Percentiles rank a stretch among this genome's conserved stretches.
phyloP scores from a whole-genome alignment of 2,329 filamentous ascomycete species.

The Myriosclerotinia duriaeana region DNA sequence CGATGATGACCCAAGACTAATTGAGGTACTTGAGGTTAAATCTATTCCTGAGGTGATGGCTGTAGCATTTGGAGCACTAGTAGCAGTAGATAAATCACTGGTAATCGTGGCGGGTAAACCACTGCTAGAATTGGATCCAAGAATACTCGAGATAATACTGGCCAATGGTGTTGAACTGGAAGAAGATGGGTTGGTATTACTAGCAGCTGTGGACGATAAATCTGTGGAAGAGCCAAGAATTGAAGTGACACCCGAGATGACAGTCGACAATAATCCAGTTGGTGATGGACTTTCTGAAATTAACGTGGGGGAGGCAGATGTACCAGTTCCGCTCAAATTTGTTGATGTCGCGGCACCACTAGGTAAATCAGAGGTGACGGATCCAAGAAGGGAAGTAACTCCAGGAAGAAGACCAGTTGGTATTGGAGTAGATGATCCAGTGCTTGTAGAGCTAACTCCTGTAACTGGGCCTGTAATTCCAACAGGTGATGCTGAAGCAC shows the following conservation, averaged over 20 bases:
- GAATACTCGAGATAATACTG: constrained; percentile 27
- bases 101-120: constrained; percentile 4
- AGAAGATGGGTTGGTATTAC: neutral
- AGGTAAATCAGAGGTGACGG: neutral
- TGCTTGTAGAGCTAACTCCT: neutral
- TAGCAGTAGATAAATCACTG: neutral
- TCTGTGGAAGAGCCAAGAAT: constrained; percentile 12
- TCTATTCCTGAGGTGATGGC: constrained; percentile 7
- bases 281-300: constrained; percentile 1
- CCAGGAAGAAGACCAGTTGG: neutral
- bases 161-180: constrained; percentile 17
- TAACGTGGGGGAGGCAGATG: neutral
- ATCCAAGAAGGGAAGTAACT: constrained; percentile 14
- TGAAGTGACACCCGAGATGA: constrained; percentile 1
- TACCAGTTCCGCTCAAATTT: neutral
- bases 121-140: constrained; percentile 15
- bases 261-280: neutral
- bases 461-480: constrained; percentile 21
- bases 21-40: constrained; percentile 10
- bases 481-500: constrained; percentile 16
- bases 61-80: constrained; percentile 18
- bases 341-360: neutral
- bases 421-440: neutral
- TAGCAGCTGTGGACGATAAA: neutral
- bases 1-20: constrained; percentile 18